Evolutionary conservation across 768 basidiomycete species (phyloP).

Genomic region (Candolleomyces eurysporus): DNA sequence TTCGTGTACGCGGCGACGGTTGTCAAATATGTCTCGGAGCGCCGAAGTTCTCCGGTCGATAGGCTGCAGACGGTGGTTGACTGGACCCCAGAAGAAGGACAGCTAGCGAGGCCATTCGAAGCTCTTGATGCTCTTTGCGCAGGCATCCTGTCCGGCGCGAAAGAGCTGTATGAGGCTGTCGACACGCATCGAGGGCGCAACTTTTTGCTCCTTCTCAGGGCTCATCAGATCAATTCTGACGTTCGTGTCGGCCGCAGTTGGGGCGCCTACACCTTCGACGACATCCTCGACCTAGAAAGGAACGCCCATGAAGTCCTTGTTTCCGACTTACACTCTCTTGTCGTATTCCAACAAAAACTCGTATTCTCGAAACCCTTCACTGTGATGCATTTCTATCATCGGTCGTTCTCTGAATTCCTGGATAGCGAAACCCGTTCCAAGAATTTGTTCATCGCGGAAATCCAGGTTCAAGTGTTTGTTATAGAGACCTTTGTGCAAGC

Average conservation of each 20-base stretch:
- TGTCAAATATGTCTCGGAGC: not conserved
- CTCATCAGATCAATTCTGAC: not conserved
- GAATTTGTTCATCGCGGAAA: not conserved
- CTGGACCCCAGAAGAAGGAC: not conserved
- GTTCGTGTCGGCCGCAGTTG: no score
- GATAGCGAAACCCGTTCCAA: not conserved
- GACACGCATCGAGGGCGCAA: not conserved
- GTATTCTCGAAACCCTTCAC: no score
- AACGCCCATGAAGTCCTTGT: not conserved
- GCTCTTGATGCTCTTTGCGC: not conserved
- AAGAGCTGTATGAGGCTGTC: not conserved
- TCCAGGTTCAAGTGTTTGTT: not conserved
- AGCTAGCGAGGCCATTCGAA: not conserved
- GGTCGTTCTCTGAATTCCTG: conserved; percentile 4
- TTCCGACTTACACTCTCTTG: not conserved
- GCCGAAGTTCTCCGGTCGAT: not conserved
- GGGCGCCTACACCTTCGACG: not conserved
- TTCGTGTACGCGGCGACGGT: conserved; percentile 6
- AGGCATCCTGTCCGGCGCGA: not conserved
- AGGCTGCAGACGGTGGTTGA: not conserved
- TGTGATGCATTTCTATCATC: not conserved
- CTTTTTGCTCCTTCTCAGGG: not conserved
- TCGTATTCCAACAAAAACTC: not conserved
- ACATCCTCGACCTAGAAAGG: not conserved
- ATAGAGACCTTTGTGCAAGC: no score